These are phyloP conservation scores for Phaffia rhodozyma DNA, from an alignment of 1,284 basidiomycete species.

Conservation along the genomic window DNA sequence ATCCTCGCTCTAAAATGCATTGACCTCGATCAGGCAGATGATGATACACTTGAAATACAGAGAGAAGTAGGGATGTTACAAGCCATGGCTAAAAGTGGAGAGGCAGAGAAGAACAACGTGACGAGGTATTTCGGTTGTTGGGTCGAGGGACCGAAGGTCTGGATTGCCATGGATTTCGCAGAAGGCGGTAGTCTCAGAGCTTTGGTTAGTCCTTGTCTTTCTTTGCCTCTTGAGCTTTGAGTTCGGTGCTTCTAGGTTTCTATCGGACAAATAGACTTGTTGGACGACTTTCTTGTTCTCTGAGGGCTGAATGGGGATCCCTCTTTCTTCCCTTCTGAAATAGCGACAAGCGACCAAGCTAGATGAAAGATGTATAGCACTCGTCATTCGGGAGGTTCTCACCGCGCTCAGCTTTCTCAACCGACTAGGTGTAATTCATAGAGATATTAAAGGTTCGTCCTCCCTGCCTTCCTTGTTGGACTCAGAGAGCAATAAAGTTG, in stretches of 20 bases:
- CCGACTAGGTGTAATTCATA: slow-evolving; percentile 85
- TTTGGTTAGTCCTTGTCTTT: slow-evolving; percentile 40
- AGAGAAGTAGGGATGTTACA: slow-evolving; percentile 87
- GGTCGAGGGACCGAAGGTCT: slow-evolving; percentile 85
- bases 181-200: slow-evolving; percentile 90
- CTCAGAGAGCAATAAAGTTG: neutral
- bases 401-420: slow-evolving; percentile 78
- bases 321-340: slow-evolving; percentile 42
- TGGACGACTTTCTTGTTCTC: too few species aligned
- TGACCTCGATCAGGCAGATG: slow-evolving; percentile 91
- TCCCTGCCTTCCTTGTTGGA: neutral
- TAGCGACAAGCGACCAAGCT: slow-evolving; percentile 68
- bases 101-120: slow-evolving; percentile 68
- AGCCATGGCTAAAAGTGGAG: slow-evolving; percentile 45
- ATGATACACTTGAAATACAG: slow-evolving; percentile 94
- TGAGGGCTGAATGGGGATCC: neutral
- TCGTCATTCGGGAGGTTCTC: slow-evolving; percentile 84
- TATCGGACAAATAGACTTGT: neutral
- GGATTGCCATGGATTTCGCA: slow-evolving; percentile 99
- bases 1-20: slow-evolving; percentile 95
- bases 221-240: neutral
- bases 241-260: neutral
- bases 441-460: slow-evolving; percentile 67
- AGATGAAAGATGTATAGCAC: slow-evolving; percentile 76
- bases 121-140: slow-evolving; percentile 94